Conservation (phyloP, 768 basidiomycete species). For the Serpula lacrymans region DNA sequence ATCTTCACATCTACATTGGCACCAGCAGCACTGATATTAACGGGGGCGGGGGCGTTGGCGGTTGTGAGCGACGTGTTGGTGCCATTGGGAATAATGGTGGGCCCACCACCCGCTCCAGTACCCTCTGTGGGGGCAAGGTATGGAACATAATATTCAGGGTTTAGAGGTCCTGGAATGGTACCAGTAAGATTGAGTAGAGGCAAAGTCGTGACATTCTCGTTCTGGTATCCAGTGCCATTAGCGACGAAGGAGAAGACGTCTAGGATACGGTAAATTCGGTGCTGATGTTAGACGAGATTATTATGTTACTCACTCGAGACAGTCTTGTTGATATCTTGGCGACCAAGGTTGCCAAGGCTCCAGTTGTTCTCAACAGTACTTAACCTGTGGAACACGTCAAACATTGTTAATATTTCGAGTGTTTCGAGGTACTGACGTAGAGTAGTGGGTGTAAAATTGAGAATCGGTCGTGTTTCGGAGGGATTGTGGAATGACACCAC, state of each 20-base stretch:
- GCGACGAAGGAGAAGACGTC: constrained; percentile 57
- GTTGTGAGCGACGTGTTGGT: constrained; percentile 34
- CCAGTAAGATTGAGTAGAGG: constrained; percentile 41
- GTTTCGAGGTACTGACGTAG: constrained; percentile 33
- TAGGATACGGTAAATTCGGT: too few species aligned
- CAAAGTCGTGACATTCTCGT: constrained; percentile 34
- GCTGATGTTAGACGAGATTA: neutral
- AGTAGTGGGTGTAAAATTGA: constrained; percentile 63
- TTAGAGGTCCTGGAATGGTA: constrained; percentile 42
- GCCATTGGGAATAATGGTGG: constrained; percentile 34
- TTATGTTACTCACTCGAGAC: constrained; percentile 10
- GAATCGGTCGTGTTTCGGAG: constrained; percentile 44
- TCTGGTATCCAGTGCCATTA: constrained; percentile 40
- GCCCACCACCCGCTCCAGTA: constrained; percentile 40
- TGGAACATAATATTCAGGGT: constrained; percentile 36
- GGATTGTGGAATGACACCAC: constrained; percentile 40
- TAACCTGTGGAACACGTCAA: constrained; percentile 23
- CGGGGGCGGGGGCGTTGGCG: constrained; percentile 32
- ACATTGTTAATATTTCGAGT: neutral
- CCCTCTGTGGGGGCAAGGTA: constrained; percentile 40
- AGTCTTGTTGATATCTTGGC: constrained; percentile 51
- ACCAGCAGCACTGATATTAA: constrained; percentile 42
- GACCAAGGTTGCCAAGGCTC: constrained; percentile 57
- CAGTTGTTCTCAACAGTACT: constrained; percentile 60
- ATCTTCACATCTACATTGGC: constrained; percentile 13